Base-by-base conservation (phyloP, 352 stramenopile genomes). In the Phytophthora crassamura region DNA sequence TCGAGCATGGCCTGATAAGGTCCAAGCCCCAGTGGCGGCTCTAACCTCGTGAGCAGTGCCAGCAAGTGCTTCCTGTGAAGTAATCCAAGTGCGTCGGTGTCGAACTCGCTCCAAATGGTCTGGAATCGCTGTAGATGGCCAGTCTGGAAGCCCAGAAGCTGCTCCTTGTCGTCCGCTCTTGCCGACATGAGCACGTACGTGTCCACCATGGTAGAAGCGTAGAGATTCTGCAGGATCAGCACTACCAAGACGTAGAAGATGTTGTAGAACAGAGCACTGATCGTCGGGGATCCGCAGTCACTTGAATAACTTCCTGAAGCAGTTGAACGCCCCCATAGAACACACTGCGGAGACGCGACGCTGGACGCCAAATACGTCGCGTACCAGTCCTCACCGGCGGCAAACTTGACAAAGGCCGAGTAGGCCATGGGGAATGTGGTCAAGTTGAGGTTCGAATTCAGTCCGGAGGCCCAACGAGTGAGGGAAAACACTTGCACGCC, bases 301-400 rank as follows among this genome's bases (percentile, higher is more conserved):
- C 80, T 92, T 1, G 68, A 49, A 28, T 82, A 77, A 4, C 36
- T 56, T 12, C 11, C n/a, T 12, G 45, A 49, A 1, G 42, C 4
- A 16, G 50, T 58, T 12, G 55, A 82, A 12, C 65, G 68, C 1
- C 69, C 72, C 9, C 72, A 78, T 5, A 81, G 59, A 3, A 89
- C 82, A 65, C 87, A 94, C 35, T 82, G 76, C 0, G 87, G 85
- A 7, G 72, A 59, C 8, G 56, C 54, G 5, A 92, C 82, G 60
- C 80, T 90, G 41, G 81, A 90, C 8, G 86, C 82, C 35, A 84
- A 72, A 51, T 91, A 91, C 12, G 84, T 86, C 41, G 90, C 84
- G 47, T 87, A 95, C 87, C 87, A 95, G 49, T 94, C 85, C 71
- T 95, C 87, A 7, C 87, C 87, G 0, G 84, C 84, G 4, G 85